Evolutionary conservation across 31 red algal genomes (phyloP), one percentile per base, ranked within the genome.

Genomic region (Bonnemaisonia californica): DNA sequence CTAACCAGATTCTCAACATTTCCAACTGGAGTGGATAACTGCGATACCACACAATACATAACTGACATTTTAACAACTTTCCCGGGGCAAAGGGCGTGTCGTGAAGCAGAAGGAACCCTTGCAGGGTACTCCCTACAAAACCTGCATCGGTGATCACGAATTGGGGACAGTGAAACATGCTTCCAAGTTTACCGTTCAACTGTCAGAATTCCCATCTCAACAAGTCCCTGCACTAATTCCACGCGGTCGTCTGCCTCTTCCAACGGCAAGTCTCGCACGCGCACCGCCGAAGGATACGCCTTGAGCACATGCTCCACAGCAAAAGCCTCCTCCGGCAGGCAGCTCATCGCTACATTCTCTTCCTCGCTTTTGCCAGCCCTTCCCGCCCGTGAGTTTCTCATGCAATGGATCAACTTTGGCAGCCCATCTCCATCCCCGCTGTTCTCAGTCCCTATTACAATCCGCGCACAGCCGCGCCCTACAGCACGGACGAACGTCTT

Each of bases 161-260:
- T n/a, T n/a, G n/a, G n/a, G n/a, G n/a, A n/a, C n/a, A n/a, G n/a
- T n/a, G n/a, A n/a, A n/a, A n/a, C n/a, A n/a, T n/a, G n/a, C n/a
- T n/a, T n/a, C n/a, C n/a, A n/a, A n/a, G n/a, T n/a, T n/a, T n/a
- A n/a, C n/a, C n/a, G n/a, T n/a, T n/a, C n/a, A n/a, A n/a, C n/a
- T n/a, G n/a, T n/a, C n/a, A 84, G 31, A 31, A 93, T n/a, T 28
- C 90, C 69, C 82, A 86, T 82, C 19, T 93, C 82, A n/a, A 86
- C 40, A 45, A 93, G 48, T 5, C 60, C 82, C 13, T 34, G 37
- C 55, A 69, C 90, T 35, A 93, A 42, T 33, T 93, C 82, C 2
- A 70, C 42, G 1, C 69, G 47, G 58, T 93, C 90, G 11, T 66
- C 37, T 35, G 19, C 35, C 7, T 51, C 32, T 1, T 32, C 57